Percentiles rank a stretch among this genome's conserved stretches.
Evolutionary conservation across 345 rosid genomes (phyloP).

Genomic region (Ceriops zippeliana): DNA sequence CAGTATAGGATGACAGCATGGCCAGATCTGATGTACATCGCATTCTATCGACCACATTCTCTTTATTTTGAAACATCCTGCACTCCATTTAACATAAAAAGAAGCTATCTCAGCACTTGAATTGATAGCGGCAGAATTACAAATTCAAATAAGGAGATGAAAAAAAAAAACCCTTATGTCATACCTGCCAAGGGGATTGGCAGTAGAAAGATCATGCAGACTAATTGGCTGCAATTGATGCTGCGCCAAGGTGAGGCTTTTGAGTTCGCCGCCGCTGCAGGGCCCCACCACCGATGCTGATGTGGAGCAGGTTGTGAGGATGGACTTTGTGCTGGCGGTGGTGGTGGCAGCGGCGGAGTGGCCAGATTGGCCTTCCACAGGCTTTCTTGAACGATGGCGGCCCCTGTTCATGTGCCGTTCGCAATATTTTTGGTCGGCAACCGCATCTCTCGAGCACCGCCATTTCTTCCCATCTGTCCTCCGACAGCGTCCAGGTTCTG

Average conservation of each 20-base stretch:
- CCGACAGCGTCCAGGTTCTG: slow-evolving; percentile 95
- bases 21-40: slow-evolving; percentile 32
- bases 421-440: slow-evolving; percentile 88
- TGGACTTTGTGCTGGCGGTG: slow-evolving; percentile 24
- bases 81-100: slow-evolving; percentile 1
- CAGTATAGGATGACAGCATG: slow-evolving; percentile 20
- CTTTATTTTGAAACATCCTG: slow-evolving; percentile 46
- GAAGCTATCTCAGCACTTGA: not conserved
- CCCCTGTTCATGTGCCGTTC: slow-evolving; percentile 97
- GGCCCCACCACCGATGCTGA: slow-evolving; percentile 30
- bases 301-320: slow-evolving; percentile 24
- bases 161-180: not conserved
- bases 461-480: slow-evolving; percentile 99
- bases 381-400: slow-evolving; percentile 99
- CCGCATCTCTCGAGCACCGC: slow-evolving; percentile 98
- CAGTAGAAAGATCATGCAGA: slow-evolving; percentile 25
- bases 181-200: slow-evolving; percentile 32
- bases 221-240: slow-evolving; percentile 40
- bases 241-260: slow-evolving; percentile 37
- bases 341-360: slow-evolving; percentile 53
- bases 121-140: not conserved
- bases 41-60: slow-evolving; percentile 27
- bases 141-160: not conserved
- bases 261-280: slow-evolving; percentile 33
- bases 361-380: slow-evolving; percentile 97